A percentile compares a stretch with the other conserved stretches of the same genome.
phyloP scores from a whole-genome alignment of 2,329 filamentous ascomycete genomes.

The Fusarium miscanthi region DNA sequence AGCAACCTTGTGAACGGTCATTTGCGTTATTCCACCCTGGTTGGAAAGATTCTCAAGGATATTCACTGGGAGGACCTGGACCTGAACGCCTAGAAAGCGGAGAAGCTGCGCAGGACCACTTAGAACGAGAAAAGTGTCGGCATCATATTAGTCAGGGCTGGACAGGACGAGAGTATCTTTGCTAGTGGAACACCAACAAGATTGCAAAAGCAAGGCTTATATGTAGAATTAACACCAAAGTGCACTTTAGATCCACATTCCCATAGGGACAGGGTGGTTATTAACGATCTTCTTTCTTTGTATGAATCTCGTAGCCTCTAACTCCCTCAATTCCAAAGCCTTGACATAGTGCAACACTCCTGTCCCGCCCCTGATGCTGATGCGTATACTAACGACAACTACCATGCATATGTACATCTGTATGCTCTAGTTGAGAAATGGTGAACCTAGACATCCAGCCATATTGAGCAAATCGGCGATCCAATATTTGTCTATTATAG shows the following conservation, averaged over 20 bases:
- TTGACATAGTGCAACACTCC: constrained; percentile 17
- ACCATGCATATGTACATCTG: constrained; percentile 23
- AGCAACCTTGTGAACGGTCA: constrained; percentile 75
- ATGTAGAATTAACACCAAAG: constrained; percentile 36
- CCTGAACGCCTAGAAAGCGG: constrained; percentile 43
- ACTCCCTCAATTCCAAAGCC: background rate
- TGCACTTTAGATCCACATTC: constrained; percentile 27
- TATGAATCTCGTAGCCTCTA: constrained; percentile 9
- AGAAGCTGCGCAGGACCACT: constrained; percentile 35
- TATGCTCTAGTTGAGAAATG: constrained; percentile 33
- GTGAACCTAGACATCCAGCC: constrained; percentile 30
- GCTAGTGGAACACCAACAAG: constrained; percentile 3
- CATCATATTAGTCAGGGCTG: constrained; percentile 23
- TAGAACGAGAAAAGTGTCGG: constrained; percentile 35
- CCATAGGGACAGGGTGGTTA: constrained; percentile 17
- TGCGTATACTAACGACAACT: constrained; percentile 28
- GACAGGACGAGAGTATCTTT: constrained; percentile 15
- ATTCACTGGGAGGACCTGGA: constrained; percentile 77
- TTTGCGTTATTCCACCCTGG: constrained; percentile 74
- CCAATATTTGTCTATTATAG: constrained; percentile 37
- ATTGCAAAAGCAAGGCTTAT: constrained; percentile 19
- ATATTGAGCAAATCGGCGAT: constrained; percentile 32
- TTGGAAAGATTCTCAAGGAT: constrained; percentile 73
- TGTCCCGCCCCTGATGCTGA: constrained; percentile 17
- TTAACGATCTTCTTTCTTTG: constrained; percentile 27